phyloP scores from a whole-genome alignment of 2,329 filamentous ascomycete species.

The Botrytis squamosa region DNA sequence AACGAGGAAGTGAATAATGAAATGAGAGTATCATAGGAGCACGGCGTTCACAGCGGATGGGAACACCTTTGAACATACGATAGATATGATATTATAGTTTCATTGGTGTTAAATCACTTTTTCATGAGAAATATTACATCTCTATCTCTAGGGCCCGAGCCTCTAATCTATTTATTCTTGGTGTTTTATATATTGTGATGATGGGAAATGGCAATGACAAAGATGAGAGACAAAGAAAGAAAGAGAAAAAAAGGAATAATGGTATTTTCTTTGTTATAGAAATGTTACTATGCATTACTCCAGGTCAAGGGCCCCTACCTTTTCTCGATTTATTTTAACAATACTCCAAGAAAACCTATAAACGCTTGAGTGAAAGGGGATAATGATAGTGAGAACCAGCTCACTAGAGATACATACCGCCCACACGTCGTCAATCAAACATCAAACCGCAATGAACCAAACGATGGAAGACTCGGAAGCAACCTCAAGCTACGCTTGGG shows the following conservation, averaged over 20 bases:
- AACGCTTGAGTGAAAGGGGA: not conserved
- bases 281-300: not conserved
- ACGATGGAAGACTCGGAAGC: not conserved
- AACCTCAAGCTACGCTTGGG: not conserved
- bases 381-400: not conserved
- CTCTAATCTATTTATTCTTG: not conserved
- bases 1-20: not conserved
- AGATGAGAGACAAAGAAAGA: not conserved
- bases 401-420: not conserved
- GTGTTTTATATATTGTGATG: not conserved
- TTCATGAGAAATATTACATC: not conserved
- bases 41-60: not conserved
- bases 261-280: not conserved
- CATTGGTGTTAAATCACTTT: not conserved
- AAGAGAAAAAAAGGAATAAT: not conserved
- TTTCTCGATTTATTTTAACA: not conserved
- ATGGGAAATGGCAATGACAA: too few relatives aligned
- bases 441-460: not conserved
- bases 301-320: not conserved
- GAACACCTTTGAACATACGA: not conserved
- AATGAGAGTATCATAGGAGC: constrained; percentile 11
- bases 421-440: not conserved
- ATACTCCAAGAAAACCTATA: not conserved
- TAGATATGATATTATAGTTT: not conserved
- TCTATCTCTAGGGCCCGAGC: not conserved